A percentile compares a stretch with the other conserved stretches of the same genome.
phyloP scores from a whole-genome alignment of 1,139 yeast genomes.

The Nematodospora anomalae region DNA sequence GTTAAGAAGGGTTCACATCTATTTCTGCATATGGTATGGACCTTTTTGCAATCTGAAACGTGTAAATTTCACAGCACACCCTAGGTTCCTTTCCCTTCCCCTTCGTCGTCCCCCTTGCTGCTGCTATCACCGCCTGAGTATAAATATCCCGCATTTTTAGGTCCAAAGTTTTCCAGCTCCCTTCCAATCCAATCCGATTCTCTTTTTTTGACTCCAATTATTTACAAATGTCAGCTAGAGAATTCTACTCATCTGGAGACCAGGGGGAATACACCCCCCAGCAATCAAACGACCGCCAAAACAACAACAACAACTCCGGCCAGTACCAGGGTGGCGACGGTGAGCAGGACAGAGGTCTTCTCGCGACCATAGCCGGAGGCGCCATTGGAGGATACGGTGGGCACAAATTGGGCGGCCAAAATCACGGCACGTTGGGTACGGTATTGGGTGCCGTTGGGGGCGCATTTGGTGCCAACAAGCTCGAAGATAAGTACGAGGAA shows the following conservation, averaged over 20 bases:
- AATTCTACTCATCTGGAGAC: slow-evolving; percentile 52
- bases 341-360: slow-evolving; percentile 55
- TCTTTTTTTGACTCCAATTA: too few species aligned
- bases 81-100: too few species aligned
- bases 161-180: too few species aligned
- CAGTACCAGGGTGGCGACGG: slow-evolving; percentile 21
- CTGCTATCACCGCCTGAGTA: too few species aligned
- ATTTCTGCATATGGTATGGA: too few species aligned
- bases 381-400: slow-evolving; percentile 60
- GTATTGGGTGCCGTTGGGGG: slow-evolving; percentile 63
- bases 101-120: too few species aligned
- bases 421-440: slow-evolving; percentile 53
- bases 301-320: slow-evolving; percentile 21
- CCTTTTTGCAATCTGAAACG: too few species aligned
- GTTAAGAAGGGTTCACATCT: too few species aligned
- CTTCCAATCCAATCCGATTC: too few species aligned
- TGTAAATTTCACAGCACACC: too few species aligned
- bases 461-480: slow-evolving; percentile 57
- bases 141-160: too few species aligned
- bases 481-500: slow-evolving; percentile 41
- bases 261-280: slow-evolving; percentile 38
- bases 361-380: slow-evolving; percentile 58
- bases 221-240: slow-evolving; percentile 61
- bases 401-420: slow-evolving; percentile 31
- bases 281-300: slow-evolving; percentile 16